phyloP scores from a whole-genome alignment of 169 alveolate species.

The Plasmodium fragile region DNA sequence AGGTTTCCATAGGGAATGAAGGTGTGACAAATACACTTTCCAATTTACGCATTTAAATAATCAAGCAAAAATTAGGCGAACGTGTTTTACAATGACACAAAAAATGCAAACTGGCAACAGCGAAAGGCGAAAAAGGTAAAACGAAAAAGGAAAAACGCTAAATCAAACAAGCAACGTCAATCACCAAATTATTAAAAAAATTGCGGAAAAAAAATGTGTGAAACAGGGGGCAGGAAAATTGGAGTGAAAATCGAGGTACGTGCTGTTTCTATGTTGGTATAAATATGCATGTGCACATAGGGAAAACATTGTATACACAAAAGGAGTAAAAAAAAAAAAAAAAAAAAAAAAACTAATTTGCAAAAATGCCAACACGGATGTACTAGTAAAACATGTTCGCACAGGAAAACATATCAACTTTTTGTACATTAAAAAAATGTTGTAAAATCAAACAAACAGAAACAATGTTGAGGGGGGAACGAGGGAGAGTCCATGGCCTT shows the following conservation, averaged over 20 bases:
- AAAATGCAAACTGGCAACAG: background rate
- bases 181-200: background rate
- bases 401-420: background rate
- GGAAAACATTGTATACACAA: background rate
- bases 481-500: background rate
- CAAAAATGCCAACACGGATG: background rate
- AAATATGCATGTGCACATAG: background rate
- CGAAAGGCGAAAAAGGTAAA: background rate
- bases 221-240: background rate
- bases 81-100: background rate
- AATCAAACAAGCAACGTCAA: background rate
- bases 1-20: background rate
- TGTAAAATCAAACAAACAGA: background rate
- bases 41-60: background rate
- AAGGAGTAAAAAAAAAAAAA: background rate
- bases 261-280: slow-evolving; percentile 3
- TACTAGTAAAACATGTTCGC: background rate
- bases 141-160: background rate
- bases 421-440: background rate
- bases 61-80: background rate
- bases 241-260: background rate
- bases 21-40: background rate
- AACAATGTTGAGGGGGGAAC: background rate
- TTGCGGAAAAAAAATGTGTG: background rate
- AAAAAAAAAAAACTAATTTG: background rate